Conservation (phyloP, 129 eudicot genomes). For the Chrysanthemum seticuspe region DNA sequence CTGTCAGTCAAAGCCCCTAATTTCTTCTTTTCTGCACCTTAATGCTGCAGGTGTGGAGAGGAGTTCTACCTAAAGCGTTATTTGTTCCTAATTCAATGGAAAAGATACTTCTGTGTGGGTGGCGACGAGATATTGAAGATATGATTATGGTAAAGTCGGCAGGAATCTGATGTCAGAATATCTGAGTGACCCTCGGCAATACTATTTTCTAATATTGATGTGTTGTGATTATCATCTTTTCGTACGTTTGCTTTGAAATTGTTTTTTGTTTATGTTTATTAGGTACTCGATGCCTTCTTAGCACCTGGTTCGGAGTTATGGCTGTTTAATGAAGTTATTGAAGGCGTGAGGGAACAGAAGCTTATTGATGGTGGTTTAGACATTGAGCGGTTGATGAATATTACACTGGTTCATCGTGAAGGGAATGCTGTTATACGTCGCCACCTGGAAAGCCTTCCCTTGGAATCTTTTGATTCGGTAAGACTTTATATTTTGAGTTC, state of each 20-base stretch:
- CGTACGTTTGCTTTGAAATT: conserved; percentile 9
- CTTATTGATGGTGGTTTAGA: conserved; percentile 84
- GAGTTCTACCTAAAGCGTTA: conserved; percentile 65
- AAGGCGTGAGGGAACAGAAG: conserved; percentile 72
- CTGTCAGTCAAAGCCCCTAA: conserved; percentile 55
- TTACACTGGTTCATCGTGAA: conserved; percentile 71
- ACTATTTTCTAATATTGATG: not conserved
- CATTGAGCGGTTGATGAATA: conserved; percentile 55
- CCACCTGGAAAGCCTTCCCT: conserved; percentile 84
- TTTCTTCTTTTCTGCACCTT: conserved; percentile 60
- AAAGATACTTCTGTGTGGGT: conserved; percentile 85
- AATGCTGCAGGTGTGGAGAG: conserved; percentile 91
- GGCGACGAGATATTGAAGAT: conserved; percentile 91
- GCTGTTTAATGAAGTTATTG: conserved; percentile 88
- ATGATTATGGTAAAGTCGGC: conserved; percentile 72
- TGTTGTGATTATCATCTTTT: conserved; percentile 12
- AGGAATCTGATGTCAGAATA: conserved; percentile 38
- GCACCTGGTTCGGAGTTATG: conserved; percentile 83
- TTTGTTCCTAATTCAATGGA: conserved; percentile 62
- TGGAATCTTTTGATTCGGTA: conserved; percentile 83
- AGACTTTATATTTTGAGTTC: conserved; percentile 20
- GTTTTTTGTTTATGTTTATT: conserved; percentile 3
- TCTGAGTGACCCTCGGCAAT: conserved; percentile 25
- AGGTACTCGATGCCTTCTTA: conserved; percentile 85
- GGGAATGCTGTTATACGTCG: conserved; percentile 93